phyloP scores from a whole-genome alignment of 768 basidiomycete genomes.

The Mycena latifolia region DNA sequence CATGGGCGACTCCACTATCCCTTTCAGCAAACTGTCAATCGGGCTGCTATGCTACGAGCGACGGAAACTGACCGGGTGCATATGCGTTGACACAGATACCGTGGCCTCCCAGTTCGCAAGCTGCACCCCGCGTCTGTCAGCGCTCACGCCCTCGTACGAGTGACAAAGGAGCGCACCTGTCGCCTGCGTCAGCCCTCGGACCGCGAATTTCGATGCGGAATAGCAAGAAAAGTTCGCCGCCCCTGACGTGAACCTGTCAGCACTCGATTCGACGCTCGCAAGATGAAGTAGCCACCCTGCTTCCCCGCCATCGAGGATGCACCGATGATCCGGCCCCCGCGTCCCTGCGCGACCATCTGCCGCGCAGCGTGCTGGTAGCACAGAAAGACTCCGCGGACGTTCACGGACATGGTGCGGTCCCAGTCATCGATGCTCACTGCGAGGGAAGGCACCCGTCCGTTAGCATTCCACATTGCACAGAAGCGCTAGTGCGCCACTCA shows the following conservation, averaged over 20 bases:
- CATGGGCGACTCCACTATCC: background rate
- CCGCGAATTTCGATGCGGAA: conserved; percentile 50
- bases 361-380: conserved; percentile 43
- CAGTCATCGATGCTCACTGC: conserved; percentile 7
- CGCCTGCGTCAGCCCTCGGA: conserved; percentile 51
- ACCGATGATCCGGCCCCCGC: conserved; percentile 45
- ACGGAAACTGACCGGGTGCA: conserved; percentile 19
- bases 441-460: background rate
- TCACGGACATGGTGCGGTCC: conserved; percentile 21
- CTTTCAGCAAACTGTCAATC: background rate
- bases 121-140: conserved; percentile 7
- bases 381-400: conserved; percentile 26
- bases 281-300: conserved; percentile 27
- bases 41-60: background rate
- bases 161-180: conserved; percentile 4
- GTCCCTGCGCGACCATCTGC: conserved; percentile 44
- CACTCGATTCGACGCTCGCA: background rate
- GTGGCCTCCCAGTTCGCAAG: conserved; percentile 26
- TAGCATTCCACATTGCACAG: too few relatives aligned
- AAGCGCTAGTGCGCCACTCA: background rate
- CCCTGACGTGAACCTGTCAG: conserved; percentile 11
- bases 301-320: conserved; percentile 45
- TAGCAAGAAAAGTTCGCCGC: conserved; percentile 35
- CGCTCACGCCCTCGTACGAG: background rate
- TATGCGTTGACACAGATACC: conserved; percentile 35